Conservation (phyloP, 345 rosid species). For the Lagerstroemia speciosa region DNA sequence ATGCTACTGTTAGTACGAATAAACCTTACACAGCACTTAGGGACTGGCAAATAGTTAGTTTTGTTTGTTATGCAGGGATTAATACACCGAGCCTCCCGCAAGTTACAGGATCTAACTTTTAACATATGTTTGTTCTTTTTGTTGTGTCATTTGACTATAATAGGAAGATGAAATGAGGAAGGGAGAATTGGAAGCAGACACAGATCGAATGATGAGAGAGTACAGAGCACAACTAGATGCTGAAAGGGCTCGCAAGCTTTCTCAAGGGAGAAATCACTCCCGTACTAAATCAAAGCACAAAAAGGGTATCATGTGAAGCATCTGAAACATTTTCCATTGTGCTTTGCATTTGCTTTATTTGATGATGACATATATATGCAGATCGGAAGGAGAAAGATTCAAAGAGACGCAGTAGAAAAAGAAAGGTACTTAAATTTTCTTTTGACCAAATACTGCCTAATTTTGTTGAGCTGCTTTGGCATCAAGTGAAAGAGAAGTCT, state of each 20-base stretch:
- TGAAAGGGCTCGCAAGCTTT: conserved; percentile 85
- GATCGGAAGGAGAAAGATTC: conserved; percentile 78
- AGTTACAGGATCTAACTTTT: background rate
- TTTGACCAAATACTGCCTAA: background rate
- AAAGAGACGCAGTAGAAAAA: conserved; percentile 68
- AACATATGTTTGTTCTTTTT: background rate
- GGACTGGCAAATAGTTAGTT: too few relatives aligned
- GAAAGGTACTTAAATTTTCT: conserved; percentile 51
- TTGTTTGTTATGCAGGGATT: background rate
- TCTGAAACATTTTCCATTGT: background rate
- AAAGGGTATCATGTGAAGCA: conserved; percentile 33
- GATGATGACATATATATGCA: conserved; percentile 22
- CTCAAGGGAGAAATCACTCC: conserved; percentile 82
- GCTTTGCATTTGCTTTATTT: background rate
- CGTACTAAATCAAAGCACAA: conserved; percentile 42
- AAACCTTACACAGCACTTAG: background rate
- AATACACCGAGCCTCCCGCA: too few relatives aligned
- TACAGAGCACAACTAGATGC: conserved; percentile 98
- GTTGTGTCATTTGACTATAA: conserved; percentile 10
- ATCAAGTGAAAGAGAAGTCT: background rate
- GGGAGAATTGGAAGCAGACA: conserved; percentile 88
- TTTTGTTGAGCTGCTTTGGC: background rate
- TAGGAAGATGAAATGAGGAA: conserved; percentile 85
- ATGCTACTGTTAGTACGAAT: background rate
- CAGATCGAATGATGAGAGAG: conserved; percentile 91